These are phyloP conservation scores for Neocatenulostroma microsporum DNA, from an alignment of 2,329 filamentous ascomycete genomes.

Conservation along the genomic window DNA sequence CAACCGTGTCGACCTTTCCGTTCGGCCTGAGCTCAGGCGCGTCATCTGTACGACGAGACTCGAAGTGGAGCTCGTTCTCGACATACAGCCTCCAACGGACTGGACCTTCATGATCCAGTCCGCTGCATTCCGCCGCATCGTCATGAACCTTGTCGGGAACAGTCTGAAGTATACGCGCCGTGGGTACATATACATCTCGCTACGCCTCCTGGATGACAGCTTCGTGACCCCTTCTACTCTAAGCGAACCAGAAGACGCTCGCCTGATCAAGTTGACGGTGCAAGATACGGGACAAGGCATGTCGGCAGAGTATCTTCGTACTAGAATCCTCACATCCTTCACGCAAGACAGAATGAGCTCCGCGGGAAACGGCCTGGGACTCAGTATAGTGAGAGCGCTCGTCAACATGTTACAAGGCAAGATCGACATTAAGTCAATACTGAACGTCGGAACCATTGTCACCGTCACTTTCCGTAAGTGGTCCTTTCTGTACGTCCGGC, in stretches of 20 bases:
- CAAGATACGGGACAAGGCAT: conserved; percentile 61
- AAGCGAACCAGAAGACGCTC: too few relatives aligned
- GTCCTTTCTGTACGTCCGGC: too few relatives aligned
- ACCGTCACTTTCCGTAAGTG: too few relatives aligned
- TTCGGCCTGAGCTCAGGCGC: too few relatives aligned
- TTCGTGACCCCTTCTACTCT: too few relatives aligned
- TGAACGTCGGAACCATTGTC: conserved; percentile 19
- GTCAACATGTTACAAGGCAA: conserved; percentile 53
- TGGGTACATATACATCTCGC: conserved; percentile 33
- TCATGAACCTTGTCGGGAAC: conserved; percentile 44
- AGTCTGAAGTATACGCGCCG: conserved; percentile 38
- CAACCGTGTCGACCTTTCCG: too few relatives aligned
- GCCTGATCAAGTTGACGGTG: conserved; percentile 31
- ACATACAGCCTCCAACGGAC: too few relatives aligned
- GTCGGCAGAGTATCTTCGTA: conserved; percentile 52
- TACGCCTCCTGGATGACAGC: conserved; percentile 12
- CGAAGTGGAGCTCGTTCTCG: too few relatives aligned
- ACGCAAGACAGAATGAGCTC: conserved; percentile 55
- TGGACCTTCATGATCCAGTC: conserved; percentile 16
- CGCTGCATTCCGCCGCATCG: conserved; percentile 38
- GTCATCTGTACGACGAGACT: too few relatives aligned
- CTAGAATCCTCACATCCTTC: conserved; percentile 56
- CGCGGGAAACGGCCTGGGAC: conserved; percentile 55
- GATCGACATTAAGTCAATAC: conserved; percentile 44
- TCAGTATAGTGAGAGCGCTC: conserved; percentile 55